Evolutionary conservation across 2,329 filamentous ascomycete species (phyloP).

Genomic region (Aquanectria penicillioides): DNA sequence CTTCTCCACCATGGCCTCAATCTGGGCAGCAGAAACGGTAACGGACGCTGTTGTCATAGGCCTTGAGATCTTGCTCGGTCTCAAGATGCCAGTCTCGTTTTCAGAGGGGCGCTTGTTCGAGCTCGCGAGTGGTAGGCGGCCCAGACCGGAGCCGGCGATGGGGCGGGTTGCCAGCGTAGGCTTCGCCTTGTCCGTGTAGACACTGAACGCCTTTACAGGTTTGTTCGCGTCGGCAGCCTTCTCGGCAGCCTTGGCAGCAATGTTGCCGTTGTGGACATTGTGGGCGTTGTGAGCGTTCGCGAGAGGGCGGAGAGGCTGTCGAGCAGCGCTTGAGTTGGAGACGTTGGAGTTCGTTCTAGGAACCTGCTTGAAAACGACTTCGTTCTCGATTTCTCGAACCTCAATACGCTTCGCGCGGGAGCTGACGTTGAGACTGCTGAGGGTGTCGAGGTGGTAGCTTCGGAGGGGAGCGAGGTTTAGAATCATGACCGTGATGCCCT

Average conservation of each 20-base stretch:
- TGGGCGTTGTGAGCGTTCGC: conserved; percentile 80
- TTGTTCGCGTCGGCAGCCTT: conserved; percentile 67
- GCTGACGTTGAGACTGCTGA: conserved; percentile 94
- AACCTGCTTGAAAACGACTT: conserved; percentile 85
- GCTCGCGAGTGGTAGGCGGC: conserved; percentile 44
- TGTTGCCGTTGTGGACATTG: conserved; percentile 73
- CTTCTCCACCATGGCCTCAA: conserved; percentile 91
- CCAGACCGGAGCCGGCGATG: conserved; percentile 46
- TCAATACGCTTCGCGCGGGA: conserved; percentile 97
- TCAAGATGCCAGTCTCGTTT: conserved; percentile 46
- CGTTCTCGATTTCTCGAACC: conserved; percentile 94
- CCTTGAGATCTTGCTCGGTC: conserved; percentile 58
- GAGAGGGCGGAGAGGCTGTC: conserved; percentile 84
- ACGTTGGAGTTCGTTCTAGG: conserved; percentile 62
- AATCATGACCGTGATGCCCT: conserved; percentile 96
- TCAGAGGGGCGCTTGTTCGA: conserved; percentile 57
- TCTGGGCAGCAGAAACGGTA: conserved; percentile 75
- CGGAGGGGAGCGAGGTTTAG: conserved; percentile 91
- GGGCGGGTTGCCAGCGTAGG: conserved; percentile 48
- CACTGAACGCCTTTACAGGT: conserved; percentile 84
- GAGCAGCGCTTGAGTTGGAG: conserved; percentile 54
- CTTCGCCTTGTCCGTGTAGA: conserved; percentile 81
- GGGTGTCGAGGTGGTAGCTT: conserved; percentile 91
- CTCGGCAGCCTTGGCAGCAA: conserved; percentile 49
- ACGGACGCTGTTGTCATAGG: conserved; percentile 43